Evolutionary conservation across 2,329 filamentous ascomycete genomes (phyloP), one percentile per base, ranked within the genome.

Genomic region (Stromatinia cepivora): DNA sequence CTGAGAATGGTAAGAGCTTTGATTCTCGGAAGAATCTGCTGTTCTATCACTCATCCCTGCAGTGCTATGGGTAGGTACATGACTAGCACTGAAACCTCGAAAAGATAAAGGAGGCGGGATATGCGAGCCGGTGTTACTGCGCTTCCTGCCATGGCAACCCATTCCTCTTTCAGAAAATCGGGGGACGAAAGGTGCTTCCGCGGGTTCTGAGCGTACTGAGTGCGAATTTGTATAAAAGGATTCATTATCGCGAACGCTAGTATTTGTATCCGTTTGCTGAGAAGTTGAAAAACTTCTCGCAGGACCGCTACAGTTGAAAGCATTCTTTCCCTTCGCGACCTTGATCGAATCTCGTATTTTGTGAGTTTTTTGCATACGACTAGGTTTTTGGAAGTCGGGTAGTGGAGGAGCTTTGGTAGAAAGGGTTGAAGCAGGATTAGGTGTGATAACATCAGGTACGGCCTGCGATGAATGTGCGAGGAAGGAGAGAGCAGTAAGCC

Each of bases 401-500:
- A 84, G 76, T 2, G 70, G 67, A 4, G 82, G 81, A 36, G 50
- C 28, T 31, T 65, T 69, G 9, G 28, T 2, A 13, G 66, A 53
- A 77, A 82, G 84, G 62, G 86, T 84, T 31, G 84, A 81, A 9
- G 86, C 84, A 11, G 83, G 78, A n/a, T 85, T 86, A 28, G 85
- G 79, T 20, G 86, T 79, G 4, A 90, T 82, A 22, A 93, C 87
- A 66, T 95, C 92, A 2, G 92, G 92, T 7, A 94, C 85, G 0
- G 90, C 89, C 76, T 94, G 90, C 22, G 90, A 88, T 0, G 94
- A 97, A 78, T 97, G 93, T 17, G 94, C 94, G 45, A 99, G 84
- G 86, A 98, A 99, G 0, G 94, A 97, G 28, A 99, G 84, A 0
- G 95, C 93, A 28, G 93, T 97, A 70, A 99, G 83, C 95, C 95